Base-by-base conservation (phyloP, 345 rosid species). In the Heritiera littoralis region DNA sequence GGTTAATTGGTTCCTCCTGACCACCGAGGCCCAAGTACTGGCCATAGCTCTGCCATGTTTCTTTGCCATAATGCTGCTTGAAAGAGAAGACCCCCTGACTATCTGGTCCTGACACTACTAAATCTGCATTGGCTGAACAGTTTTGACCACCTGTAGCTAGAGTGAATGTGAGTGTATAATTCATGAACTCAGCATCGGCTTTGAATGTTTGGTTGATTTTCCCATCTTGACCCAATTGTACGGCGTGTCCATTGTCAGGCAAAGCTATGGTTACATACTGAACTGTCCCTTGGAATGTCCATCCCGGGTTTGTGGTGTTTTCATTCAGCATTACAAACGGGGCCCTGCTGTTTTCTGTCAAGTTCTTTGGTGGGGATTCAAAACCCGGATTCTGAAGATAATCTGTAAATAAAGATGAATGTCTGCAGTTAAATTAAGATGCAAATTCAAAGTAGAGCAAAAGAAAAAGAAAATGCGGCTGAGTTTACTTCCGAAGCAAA, bases 381-480 rank as follows among this genome's bases (percentile, higher is more conserved):
- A 90, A 92, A 87, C 86, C 90, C n/a, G 91, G 66, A 72, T 89
- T 90, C 83, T 80, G 87, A 52, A 87, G 79, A 74, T 87, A 70
- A 81, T 78, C 91, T 86, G 87, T 77, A n/a, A 60, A 79, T 30
- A 66, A 72, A 80, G 41, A 78, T 64, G 14, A 75, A 61, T 46
- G 30, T 38, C 28, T 8, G 28, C 49, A 74, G 0, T 18, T 7
- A 18, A 9, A 7, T 3, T 4, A 23, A 60, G 4, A 46, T 23
- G 55, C 49, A 18, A 66, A 66, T 45, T 15, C 72, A 9, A 41
- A 61, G 20, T 66, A 72, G 15, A 63, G 41, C 41, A 28, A 40
- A 2, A 6, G 14, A 20, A 67, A 18, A 79, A 72, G 15, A 73
- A 43, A 35, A 67, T 3, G 45, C 17, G 52, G 54, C 45, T 30